Evolutionary conservation across 2,329 filamentous ascomycete species (phyloP).

Genomic region (Xylariaceae sp.): DNA sequence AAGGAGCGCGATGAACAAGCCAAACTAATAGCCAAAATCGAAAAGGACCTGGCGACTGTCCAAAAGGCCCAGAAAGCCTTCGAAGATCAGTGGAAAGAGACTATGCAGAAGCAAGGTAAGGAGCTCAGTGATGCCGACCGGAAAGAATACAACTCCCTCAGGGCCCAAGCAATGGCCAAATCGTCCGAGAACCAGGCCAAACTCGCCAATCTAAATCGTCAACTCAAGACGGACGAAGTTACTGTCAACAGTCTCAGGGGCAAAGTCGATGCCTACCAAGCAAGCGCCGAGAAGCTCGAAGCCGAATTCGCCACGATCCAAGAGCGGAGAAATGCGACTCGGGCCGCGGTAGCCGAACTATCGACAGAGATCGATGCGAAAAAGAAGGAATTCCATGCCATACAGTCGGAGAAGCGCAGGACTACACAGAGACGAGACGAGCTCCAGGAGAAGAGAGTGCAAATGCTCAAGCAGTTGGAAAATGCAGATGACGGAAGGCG

Average conservation of each 20-base stretch:
- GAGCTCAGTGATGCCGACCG: conserved; percentile 81
- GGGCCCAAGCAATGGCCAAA: conserved; percentile 76
- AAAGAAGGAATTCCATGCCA: conserved; percentile 83
- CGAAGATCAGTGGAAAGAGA: conserved; percentile 80
- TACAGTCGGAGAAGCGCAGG: conserved; percentile 77
- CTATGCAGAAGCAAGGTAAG: conserved; percentile 78
- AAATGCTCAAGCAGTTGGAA: conserved; percentile 71
- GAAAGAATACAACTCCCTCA: conserved; percentile 81
- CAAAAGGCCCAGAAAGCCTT: conserved; percentile 85
- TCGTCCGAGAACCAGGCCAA: conserved; percentile 76
- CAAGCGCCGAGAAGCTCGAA: conserved; percentile 67
- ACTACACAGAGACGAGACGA: conserved; percentile 79
- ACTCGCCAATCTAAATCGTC: conserved; percentile 78
- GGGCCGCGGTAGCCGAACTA: conserved; percentile 60
- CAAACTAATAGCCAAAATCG: conserved; percentile 63
- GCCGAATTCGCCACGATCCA: conserved; percentile 64
- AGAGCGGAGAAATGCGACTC: conserved; percentile 61
- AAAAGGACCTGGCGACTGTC: conserved; percentile 77
- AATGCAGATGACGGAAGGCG: conserved; percentile 81
- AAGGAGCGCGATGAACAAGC: conserved; percentile 73
- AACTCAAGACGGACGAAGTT: conserved; percentile 86
- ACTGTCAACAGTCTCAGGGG: conserved; percentile 84
- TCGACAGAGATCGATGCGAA: conserved; percentile 75
- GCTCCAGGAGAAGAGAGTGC: conserved; percentile 84
- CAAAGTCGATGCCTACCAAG: conserved; percentile 75